Evolutionary conservation across 306 rosid genomes (phyloP).

Genomic region (Corylus heterophylla): DNA sequence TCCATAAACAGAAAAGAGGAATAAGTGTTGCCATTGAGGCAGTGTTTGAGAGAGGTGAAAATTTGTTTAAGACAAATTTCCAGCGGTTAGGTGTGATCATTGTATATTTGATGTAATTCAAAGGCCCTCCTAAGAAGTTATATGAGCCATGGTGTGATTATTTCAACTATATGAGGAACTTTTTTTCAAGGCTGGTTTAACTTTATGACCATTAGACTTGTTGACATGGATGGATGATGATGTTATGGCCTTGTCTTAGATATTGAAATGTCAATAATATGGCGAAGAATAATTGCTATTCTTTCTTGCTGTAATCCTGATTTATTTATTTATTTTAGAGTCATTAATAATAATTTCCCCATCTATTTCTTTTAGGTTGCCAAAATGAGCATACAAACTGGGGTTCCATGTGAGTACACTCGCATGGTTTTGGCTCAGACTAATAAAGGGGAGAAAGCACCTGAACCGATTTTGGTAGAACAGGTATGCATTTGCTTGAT

Average conservation of each 20-base stretch:
- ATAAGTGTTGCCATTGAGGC: neutral
- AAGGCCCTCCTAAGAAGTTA: neutral
- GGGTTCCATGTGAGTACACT: conserved; percentile 78
- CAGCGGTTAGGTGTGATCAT: neutral
- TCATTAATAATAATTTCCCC: neutral
- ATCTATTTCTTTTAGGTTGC: conserved; percentile 50
- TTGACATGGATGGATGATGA: neutral
- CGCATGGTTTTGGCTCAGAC: conserved; percentile 45
- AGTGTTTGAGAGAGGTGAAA: neutral
- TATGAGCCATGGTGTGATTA: neutral
- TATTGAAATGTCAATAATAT: neutral
- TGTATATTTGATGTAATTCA: neutral
- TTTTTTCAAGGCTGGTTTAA: neutral
- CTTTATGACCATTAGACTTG: neutral
- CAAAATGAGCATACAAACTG: conserved; percentile 71
- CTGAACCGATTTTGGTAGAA: conserved; percentile 39
- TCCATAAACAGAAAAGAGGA: neutral
- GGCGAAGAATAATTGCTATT: neutral
- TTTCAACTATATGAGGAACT: neutral
- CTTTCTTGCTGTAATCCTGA: conserved; percentile 9
- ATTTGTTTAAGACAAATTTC: neutral
- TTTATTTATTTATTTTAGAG: neutral
- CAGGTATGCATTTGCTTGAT: conserved; percentile 48
- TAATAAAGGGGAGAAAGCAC: conserved; percentile 50
- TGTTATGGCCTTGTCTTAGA: neutral